Conservation (phyloP, 176 grass and related monocot genomes). For the Phyllostachys edulis region DNA sequence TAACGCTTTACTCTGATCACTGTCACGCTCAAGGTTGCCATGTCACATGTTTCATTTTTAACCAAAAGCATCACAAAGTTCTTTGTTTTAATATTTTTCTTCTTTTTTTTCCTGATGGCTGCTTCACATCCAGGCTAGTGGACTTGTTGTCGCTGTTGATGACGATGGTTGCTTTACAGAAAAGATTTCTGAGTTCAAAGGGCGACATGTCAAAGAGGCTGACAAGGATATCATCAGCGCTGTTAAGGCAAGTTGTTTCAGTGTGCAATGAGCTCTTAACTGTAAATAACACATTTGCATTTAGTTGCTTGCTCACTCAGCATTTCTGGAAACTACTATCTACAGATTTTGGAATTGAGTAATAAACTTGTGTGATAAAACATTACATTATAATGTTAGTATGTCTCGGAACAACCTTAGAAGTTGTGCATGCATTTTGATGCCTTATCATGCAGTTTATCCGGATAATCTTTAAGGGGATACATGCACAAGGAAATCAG, state of each 20-base stretch:
- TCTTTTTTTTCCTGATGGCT: neutral
- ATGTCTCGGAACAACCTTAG: neutral
- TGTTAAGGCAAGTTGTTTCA: conserved; percentile 69
- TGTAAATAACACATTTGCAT: conserved; percentile 9
- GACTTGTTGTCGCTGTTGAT: conserved; percentile 95
- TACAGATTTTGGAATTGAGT: conserved; percentile 9
- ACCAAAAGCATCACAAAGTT: neutral
- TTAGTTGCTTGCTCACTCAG: neutral
- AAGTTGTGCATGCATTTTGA: conserved; percentile 9
- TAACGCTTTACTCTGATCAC: neutral
- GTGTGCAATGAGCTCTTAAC: conserved; percentile 14
- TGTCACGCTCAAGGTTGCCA: neutral
- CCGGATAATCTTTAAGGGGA: neutral
- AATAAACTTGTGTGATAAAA: conserved; percentile 3
- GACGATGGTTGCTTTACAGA: conserved; percentile 81
- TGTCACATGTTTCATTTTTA: conserved; percentile 3
- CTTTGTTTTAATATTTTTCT: neutral
- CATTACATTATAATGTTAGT: conserved; percentile 7
- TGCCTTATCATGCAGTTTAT: neutral
- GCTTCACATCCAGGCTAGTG: conserved; percentile 47
- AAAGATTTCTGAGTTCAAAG: conserved; percentile 74
- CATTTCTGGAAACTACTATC: conserved; percentile 14
- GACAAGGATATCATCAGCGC: conserved; percentile 89
- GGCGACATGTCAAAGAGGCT: conserved; percentile 85
- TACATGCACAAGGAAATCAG: neutral